phyloP scores from a whole-genome alignment of 179 eudicot species.

The Gypsophila paniculata region DNA sequence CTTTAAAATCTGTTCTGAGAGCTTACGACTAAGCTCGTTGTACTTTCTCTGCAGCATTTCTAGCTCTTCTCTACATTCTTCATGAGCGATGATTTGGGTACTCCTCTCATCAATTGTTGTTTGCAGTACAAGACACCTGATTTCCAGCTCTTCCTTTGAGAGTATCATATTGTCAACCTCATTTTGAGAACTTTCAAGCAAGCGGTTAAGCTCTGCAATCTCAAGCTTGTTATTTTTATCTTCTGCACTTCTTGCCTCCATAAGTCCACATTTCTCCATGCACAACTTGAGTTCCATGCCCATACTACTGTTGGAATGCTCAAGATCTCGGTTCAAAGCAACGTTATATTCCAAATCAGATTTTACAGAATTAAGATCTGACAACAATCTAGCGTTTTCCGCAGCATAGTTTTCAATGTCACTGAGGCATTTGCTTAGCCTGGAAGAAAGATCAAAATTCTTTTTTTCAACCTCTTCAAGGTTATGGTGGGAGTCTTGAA shows the following conservation, averaged over 20 bases:
- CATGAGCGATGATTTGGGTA: slow-evolving; percentile 23
- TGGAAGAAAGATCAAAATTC: slow-evolving; percentile 34
- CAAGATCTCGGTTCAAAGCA: slow-evolving; percentile 38
- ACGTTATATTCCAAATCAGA: slow-evolving; percentile 41
- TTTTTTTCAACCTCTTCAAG: slow-evolving; percentile 34
- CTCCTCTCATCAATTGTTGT: slow-evolving; percentile 49
- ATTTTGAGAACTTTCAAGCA: slow-evolving; percentile 36
- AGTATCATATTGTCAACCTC: slow-evolving; percentile 47
- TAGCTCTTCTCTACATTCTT: slow-evolving; percentile 37
- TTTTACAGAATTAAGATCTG: slow-evolving; percentile 35
- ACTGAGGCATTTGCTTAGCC: slow-evolving; percentile 36
- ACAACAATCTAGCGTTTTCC: slow-evolving; percentile 41
- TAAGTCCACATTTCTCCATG: slow-evolving; percentile 28
- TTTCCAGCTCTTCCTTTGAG: slow-evolving; percentile 58
- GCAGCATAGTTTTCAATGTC: slow-evolving; percentile 37
- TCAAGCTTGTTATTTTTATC: slow-evolving; percentile 32
- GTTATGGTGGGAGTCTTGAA: slow-evolving; percentile 27
- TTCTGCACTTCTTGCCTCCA: slow-evolving; percentile 25
- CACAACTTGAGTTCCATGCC: slow-evolving; percentile 41
- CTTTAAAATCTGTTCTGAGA: slow-evolving; percentile 72
- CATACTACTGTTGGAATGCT: slow-evolving; percentile 34
- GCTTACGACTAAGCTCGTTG: slow-evolving; percentile 52
- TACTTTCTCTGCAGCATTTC: slow-evolving; percentile 40
- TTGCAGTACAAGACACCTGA: slow-evolving; percentile 44
- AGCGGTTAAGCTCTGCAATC: slow-evolving; percentile 34